These are phyloP conservation scores for Dioszegia hungarica DNA, from an alignment of 768 basidiomycete species.

Conservation along the genomic window DNA sequence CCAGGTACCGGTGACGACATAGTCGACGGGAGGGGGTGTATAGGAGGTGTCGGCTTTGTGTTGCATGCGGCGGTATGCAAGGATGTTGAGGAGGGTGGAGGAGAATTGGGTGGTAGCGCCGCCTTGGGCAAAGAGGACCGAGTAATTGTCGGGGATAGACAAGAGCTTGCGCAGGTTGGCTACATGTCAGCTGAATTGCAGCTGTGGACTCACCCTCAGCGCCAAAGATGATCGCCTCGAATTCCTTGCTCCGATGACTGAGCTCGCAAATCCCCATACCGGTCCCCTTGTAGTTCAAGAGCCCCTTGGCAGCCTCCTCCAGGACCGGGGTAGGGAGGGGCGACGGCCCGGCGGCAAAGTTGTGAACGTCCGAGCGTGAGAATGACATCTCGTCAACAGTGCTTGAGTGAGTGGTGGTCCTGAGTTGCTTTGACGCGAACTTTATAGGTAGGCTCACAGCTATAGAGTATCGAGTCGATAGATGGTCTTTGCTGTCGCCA, in stretches of 20 bases:
- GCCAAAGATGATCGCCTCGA: slow-evolving; percentile 62
- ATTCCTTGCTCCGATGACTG: slow-evolving; percentile 90
- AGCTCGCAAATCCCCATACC: slow-evolving; percentile 96
- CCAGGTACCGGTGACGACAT: slow-evolving; percentile 90
- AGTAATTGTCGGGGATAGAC: slow-evolving; percentile 73
- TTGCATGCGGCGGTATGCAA: slow-evolving; percentile 74
- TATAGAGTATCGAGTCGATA: slow-evolving; percentile 1
- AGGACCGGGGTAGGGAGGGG: slow-evolving; percentile 83
- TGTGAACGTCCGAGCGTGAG: slow-evolving; percentile 60
- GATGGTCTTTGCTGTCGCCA: neutral
- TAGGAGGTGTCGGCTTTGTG: slow-evolving; percentile 53
- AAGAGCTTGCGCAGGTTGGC: slow-evolving; percentile 69
- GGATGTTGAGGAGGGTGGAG: slow-evolving; percentile 78
- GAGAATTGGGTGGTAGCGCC: slow-evolving; percentile 91
- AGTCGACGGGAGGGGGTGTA: slow-evolving; percentile 62
- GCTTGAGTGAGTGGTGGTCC: no score
- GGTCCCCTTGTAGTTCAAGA: slow-evolving; percentile 84
- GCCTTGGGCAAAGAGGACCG: slow-evolving; percentile 87
- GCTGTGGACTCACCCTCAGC: slow-evolving; percentile 42
- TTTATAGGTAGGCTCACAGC: neutral
- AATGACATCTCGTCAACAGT: neutral
- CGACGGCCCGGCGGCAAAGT: slow-evolving; percentile 94
- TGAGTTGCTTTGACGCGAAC: no score
- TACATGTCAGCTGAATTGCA: slow-evolving; percentile 46
- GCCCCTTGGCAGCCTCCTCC: slow-evolving; percentile 69